These are phyloP conservation scores for Entoloma clypeatum DNA, from an alignment of 1,284 basidiomycete genomes.

Conservation along the genomic window DNA sequence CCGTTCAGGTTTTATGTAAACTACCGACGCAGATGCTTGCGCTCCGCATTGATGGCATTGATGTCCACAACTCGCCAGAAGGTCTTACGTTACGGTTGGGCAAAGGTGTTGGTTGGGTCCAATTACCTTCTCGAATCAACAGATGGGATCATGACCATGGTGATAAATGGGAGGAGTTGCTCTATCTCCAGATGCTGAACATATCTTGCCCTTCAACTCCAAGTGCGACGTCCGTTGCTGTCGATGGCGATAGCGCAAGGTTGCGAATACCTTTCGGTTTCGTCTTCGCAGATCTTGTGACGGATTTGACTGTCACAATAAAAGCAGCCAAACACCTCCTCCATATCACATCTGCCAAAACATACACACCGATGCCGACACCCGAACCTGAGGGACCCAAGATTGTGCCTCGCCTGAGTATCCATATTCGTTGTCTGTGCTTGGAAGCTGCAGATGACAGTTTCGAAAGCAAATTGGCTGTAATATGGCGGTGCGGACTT, in stretches of 20 bases:
- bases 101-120: conserved; percentile 44
- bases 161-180: conserved; percentile 77
- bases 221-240: conserved; percentile 36
- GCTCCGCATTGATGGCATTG: conserved; percentile 44
- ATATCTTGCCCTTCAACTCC: conserved; percentile 36
- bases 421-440: conserved; percentile 60
- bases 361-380: conserved; percentile 44
- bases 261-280: conserved; percentile 82
- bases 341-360: conserved; percentile 43
- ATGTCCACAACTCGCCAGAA: conserved; percentile 20
- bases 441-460: conserved; percentile 89
- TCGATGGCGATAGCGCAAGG: conserved; percentile 64
- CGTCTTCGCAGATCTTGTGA: conserved; percentile 68
- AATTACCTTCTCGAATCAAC: conserved; percentile 29
- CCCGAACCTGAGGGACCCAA: conserved; percentile 75
- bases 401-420: conserved; percentile 58
- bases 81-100: conserved; percentile 33
- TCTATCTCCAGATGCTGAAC: conserved; percentile 59
- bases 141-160: conserved; percentile 31
- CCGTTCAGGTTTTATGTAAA: conserved; percentile 43
- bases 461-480: conserved; percentile 77
- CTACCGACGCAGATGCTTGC: conserved; percentile 48
- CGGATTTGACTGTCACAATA: conserved; percentile 58
- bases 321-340: conserved; percentile 70
- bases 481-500: conserved; percentile 76